Conservation (phyloP, 306 rosid genomes). For the Luffa aegyptiaca region DNA sequence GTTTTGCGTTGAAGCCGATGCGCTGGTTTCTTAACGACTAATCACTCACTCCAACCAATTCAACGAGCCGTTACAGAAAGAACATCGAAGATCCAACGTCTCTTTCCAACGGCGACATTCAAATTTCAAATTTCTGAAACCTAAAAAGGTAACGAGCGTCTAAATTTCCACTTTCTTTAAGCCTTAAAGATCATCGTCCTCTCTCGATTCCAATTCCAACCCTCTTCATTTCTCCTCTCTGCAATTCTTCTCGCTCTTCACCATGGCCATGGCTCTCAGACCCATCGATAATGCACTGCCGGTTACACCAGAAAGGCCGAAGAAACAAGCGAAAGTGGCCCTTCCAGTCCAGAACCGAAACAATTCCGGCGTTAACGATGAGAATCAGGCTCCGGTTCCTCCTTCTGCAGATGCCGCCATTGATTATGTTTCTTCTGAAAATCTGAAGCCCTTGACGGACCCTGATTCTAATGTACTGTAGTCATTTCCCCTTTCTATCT, state of each 20-base stretch:
- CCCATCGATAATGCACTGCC: conserved; percentile 87
- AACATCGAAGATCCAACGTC: neutral
- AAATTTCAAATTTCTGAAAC: neutral
- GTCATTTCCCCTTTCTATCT: conserved; percentile 14
- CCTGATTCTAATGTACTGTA: conserved; percentile 51
- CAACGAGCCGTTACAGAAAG: neutral
- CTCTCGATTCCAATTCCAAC: neutral
- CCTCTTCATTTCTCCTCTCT: neutral
- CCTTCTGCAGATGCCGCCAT: conserved; percentile 41
- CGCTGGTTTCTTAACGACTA: neutral
- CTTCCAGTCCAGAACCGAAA: conserved; percentile 31
- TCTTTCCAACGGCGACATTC: conserved; percentile 4
- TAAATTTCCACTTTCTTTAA: neutral
- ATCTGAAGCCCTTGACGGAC: conserved; percentile 55
- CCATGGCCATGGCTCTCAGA: conserved; percentile 68
- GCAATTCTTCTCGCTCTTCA: conserved; percentile 3
- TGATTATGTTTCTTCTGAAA: conserved; percentile 62
- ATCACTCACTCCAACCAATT: neutral
- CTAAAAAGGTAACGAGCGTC: neutral
- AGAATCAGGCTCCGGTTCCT: conserved; percentile 41
- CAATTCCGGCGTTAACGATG: conserved; percentile 28
- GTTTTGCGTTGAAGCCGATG: neutral
- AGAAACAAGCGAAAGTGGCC: conserved; percentile 52
- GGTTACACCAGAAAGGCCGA: conserved; percentile 51
- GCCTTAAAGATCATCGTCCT: neutral